Evolutionary conservation across 2,329 filamentous ascomycete genomes (phyloP).

Genomic region (Penicillium sp.): DNA sequence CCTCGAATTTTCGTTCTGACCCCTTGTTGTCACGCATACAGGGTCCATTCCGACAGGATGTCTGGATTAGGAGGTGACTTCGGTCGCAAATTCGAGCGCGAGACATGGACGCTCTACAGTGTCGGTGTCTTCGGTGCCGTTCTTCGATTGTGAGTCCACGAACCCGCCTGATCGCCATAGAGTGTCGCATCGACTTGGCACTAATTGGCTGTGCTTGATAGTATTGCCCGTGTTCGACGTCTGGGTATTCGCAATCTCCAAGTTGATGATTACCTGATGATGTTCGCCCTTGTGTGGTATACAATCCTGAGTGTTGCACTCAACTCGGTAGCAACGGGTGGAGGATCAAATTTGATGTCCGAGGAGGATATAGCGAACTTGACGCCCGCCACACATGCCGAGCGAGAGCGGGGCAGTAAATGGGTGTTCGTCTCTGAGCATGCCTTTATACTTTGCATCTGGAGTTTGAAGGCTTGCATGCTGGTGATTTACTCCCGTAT

Average conservation of each 20-base stretch:
- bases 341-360: constrained; percentile 64
- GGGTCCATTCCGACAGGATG: constrained; percentile 33
- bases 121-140: constrained; percentile 44
- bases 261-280: constrained; percentile 60
- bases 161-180: constrained; percentile 23
- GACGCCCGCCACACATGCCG: constrained; percentile 50
- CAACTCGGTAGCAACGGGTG: constrained; percentile 57
- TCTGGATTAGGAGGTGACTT: constrained; percentile 36
- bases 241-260: constrained; percentile 56
- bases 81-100: constrained; percentile 34
- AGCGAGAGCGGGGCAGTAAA: constrained; percentile 60
- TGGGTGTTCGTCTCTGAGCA: constrained; percentile 65
- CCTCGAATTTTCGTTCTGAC: constrained; percentile 13
- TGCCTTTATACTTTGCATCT: constrained; percentile 61
- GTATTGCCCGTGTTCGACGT: constrained; percentile 45
- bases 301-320: constrained; percentile 60
- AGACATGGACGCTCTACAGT: constrained; percentile 49
- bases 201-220: constrained; percentile 21
- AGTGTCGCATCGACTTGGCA: constrained; percentile 2
- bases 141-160: constrained; percentile 43
- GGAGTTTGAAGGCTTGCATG: constrained; percentile 59
- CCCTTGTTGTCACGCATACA: constrained; percentile 14
- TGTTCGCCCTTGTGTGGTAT: constrained; percentile 58
- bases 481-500: constrained; percentile 57
- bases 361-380: constrained; percentile 50